A percentile compares a stretch with the other conserved stretches of the same genome.
Conservation (phyloP, 1,139 yeast genomes). For the Candida smagusa region DNA sequence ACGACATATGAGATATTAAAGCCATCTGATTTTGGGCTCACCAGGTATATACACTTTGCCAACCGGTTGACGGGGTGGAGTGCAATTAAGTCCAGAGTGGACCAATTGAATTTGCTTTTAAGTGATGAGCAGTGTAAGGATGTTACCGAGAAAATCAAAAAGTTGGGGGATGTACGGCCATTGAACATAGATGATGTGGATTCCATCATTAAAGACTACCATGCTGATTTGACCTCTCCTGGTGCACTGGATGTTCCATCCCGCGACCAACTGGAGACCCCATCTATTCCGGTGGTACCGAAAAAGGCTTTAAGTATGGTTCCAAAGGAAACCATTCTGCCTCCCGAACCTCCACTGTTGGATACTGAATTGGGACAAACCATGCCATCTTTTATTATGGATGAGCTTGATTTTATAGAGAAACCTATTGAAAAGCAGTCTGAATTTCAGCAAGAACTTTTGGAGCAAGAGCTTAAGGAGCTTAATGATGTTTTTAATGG, state of each 20-base stretch:
- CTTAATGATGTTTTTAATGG: slow-evolving; percentile 10
- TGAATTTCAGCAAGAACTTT: slow-evolving; percentile 4
- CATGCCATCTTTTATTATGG: slow-evolving; percentile 7
- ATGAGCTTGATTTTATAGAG: slow-evolving; percentile 4
- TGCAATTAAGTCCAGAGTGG: slow-evolving; percentile 47
- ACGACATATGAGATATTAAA: slow-evolving; percentile 57
- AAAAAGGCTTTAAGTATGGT: background rate
- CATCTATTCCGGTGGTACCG: background rate
- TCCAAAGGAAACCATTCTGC: background rate
- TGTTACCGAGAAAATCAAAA: slow-evolving; percentile 51
- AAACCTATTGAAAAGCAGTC: background rate
- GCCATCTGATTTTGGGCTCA: slow-evolving; percentile 56
- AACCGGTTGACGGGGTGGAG: slow-evolving; percentile 58
- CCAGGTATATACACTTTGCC: slow-evolving; percentile 58
- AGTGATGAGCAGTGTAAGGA: slow-evolving; percentile 57
- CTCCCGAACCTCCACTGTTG: slow-evolving; percentile 3
- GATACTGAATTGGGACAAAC: slow-evolving; percentile 8
- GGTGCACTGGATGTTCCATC: background rate
- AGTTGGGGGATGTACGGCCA: slow-evolving; percentile 54
- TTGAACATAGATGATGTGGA: slow-evolving; percentile 48
- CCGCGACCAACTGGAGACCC: background rate
- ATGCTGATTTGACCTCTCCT: slow-evolving; percentile 28
- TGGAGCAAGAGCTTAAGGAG: slow-evolving; percentile 9
- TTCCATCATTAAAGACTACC: slow-evolving; percentile 46
- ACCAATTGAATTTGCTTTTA: slow-evolving; percentile 45